Evolutionary conservation across 2,329 filamentous ascomycete species (phyloP), one percentile per base, ranked within the genome.

Genomic region (Paracoccidioides brasiliensis): DNA sequence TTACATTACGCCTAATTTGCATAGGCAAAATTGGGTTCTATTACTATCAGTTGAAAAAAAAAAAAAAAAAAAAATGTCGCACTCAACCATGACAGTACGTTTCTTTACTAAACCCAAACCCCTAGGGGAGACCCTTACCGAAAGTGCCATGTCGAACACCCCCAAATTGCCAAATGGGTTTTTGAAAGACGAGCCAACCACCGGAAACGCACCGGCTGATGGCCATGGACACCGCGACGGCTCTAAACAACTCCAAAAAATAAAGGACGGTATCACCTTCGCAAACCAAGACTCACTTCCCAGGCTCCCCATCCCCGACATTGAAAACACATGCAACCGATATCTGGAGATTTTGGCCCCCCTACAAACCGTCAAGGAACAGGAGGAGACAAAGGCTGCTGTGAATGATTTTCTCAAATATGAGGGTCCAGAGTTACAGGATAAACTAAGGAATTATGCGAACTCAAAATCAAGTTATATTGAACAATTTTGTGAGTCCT

Each of bases 391-490:
- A 0, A 82, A 80, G 63, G 79, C 84, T 58, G 88, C 91, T 0
- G 84, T 95, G 0, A 77, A 85, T 9, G 89, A 95, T 35, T 97
- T 97, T 62, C 72, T 96, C 43, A 83, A 80, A 62, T 75, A 78
- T 0, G 90, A 96, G 60, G 93, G 93, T 0, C 88, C 86, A 0
- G 82, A 86, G 48, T 73, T 98, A 50, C 90, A 98, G 67, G 88
- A 93, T 58, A 90, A 86, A 70, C 73, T 97, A 56, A 93, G 90
- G 75, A 83, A 85, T 64, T 98, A 97, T 75, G 90, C 93, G 7
- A 83, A 82, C 51, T 89, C 86, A 46, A 91, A 90, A 73, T 88
- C 88, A 41, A 97, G 91, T 71, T 98, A 96, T 68, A 97, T 98
- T 64, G 93, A 97, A 69, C 93, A 98, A 66, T 98, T 98, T 64